Evolutionary conservation across 2,329 filamentous ascomycete species (phyloP).

Genomic region (Hypoxylon sp.): DNA sequence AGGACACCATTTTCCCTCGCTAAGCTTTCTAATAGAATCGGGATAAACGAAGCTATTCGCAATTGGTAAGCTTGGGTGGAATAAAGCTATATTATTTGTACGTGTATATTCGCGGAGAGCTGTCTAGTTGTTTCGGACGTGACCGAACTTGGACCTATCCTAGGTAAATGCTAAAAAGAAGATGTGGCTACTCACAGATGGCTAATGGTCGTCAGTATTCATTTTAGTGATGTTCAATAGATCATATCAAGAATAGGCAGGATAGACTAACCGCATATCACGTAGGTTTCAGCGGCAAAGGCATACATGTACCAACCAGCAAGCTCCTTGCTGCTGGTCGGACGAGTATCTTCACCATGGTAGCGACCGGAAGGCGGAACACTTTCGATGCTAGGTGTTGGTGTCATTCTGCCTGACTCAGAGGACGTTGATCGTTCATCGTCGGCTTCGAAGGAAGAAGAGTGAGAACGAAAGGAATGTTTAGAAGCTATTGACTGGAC

Average conservation of each 20-base stretch:
- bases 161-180: conserved; percentile 5
- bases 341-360: conserved; percentile 86
- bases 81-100: conserved; percentile 12
- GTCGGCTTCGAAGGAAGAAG: conserved; percentile 77
- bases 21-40: conserved; percentile 93
- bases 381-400: conserved; percentile 56
- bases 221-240: neutral
- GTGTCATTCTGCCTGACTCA: conserved; percentile 58
- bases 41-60: conserved; percentile 86
- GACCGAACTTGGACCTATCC: conserved; percentile 2
- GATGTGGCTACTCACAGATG: conserved; percentile 49
- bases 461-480: conserved; percentile 70
- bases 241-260: neutral
- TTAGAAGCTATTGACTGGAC: conserved; percentile 68
- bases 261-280: conserved; percentile 85
- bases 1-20: conserved; percentile 93
- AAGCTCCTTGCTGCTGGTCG: conserved; percentile 89
- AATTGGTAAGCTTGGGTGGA: conserved; percentile 34
- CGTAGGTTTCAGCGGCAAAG: conserved; percentile 96
- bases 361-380: conserved; percentile 69
- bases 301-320: conserved; percentile 96
- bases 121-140: conserved; percentile 16
- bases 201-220: conserved; percentile 41
- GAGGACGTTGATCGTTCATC: conserved; percentile 73
- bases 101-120: conserved; percentile 17